Conservation (phyloP, 106 monocot genomes). For the Apostasia shenzhenica region DNA sequence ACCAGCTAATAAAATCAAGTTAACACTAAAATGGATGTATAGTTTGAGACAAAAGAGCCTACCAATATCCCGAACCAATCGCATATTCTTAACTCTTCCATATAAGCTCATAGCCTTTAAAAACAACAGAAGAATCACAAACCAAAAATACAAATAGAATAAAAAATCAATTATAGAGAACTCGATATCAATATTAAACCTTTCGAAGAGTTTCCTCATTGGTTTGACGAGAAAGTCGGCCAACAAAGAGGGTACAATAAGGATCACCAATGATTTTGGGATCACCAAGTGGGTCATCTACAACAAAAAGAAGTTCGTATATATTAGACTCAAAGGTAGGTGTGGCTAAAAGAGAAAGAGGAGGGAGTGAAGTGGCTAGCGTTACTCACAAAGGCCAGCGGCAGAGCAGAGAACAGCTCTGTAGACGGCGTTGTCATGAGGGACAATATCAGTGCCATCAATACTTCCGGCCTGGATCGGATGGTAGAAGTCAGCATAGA, state of each 20-base stretch:
- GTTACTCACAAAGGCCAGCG: conserved; percentile 60
- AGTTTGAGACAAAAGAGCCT: conserved; percentile 1
- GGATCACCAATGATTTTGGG: conserved; percentile 82
- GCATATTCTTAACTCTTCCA: conserved; percentile 78
- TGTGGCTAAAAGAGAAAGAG: background rate
- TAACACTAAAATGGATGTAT: background rate
- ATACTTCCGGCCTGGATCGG: conserved; percentile 97
- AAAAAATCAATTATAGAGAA: background rate
- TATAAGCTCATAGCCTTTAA: conserved; percentile 74
- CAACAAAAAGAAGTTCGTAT: background rate
- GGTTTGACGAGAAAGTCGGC: conserved; percentile 61
- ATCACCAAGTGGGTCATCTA: conserved; percentile 93
- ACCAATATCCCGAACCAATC: conserved; percentile 90
- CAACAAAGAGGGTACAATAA: conserved; percentile 85
- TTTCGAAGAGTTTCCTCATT: conserved; percentile 66
- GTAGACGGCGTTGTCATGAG: conserved; percentile 92
- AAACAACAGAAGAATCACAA: conserved; percentile 11
- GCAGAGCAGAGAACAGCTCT: conserved; percentile 82
- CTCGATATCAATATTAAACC: conserved; percentile 28
- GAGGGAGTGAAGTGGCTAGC: background rate
- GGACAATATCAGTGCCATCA: conserved; percentile 89
- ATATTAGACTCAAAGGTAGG: background rate
- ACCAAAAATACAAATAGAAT: background rate
- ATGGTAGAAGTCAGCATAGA: conserved; percentile 78
- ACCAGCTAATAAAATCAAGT: background rate